These are phyloP conservation scores for Mycosphaerella arachidis DNA, from an alignment of 2,329 filamentous ascomycete species.

Conservation along the genomic window DNA sequence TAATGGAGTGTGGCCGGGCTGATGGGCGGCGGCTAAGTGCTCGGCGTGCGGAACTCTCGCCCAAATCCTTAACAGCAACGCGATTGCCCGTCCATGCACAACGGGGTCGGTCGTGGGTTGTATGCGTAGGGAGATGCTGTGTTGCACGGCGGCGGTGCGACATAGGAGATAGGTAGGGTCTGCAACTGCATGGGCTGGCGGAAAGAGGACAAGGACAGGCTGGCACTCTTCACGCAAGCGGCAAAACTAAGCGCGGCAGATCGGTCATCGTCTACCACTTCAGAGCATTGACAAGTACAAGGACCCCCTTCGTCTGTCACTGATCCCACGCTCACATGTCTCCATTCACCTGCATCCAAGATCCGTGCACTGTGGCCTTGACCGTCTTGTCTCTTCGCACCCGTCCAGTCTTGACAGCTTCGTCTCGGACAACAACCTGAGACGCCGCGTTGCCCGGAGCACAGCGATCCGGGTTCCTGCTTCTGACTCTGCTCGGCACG, in stretches of 20 bases:
- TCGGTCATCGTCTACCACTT: too few species aligned
- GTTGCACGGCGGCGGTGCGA: neutral
- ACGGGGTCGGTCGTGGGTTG: neutral
- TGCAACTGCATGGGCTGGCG: neutral
- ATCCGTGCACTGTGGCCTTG: neutral
- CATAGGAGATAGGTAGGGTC: neutral
- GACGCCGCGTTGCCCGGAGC: neutral
- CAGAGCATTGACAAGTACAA: too few species aligned
- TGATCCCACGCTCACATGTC: neutral
- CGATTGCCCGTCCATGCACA: neutral
- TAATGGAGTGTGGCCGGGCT: neutral
- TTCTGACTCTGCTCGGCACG: neutral
- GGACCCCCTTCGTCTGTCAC: too few species aligned
- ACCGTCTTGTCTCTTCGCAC: neutral
- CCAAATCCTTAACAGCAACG: neutral
- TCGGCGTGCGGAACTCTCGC: neutral
- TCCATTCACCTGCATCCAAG: neutral
- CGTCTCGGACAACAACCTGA: neutral
- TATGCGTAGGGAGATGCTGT: neutral
- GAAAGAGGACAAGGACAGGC: neutral
- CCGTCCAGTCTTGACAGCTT: neutral
- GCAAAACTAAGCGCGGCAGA: too few species aligned
- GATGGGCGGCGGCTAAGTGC: too few species aligned
- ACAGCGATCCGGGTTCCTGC: neutral
- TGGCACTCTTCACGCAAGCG: too few species aligned